Evolutionary conservation across 257 asterid genomes (phyloP).

Genomic region (Rhazya stricta): DNA sequence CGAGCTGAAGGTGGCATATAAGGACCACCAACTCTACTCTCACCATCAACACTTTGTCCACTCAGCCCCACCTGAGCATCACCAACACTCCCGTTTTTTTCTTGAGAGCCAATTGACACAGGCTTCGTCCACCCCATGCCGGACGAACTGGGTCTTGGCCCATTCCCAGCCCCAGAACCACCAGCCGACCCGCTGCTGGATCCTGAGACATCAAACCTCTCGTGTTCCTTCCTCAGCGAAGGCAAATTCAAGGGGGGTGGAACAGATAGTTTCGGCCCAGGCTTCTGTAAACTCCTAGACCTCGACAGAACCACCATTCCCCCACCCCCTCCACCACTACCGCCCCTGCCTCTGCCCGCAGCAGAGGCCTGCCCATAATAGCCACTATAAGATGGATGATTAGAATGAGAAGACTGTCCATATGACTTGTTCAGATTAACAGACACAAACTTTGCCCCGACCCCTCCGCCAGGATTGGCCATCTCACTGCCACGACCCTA

Average conservation of each 20-base stretch:
- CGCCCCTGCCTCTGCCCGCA: conserved; percentile 49
- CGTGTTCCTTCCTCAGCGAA: conserved; percentile 90
- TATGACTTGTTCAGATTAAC: conserved; percentile 83
- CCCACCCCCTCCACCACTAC: conserved; percentile 62
- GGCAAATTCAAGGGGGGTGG: conserved; percentile 98
- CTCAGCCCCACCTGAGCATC: conserved; percentile 29
- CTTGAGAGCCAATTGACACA: conserved; percentile 34
- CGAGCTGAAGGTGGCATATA: conserved; percentile 84
- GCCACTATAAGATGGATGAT: conserved; percentile 46
- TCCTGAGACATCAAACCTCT: conserved; percentile 61
- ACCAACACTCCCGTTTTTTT: conserved; percentile 39
- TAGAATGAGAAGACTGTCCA: conserved; percentile 62
- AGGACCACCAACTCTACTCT: conserved; percentile 40
- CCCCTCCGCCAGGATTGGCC: conserved; percentile 74
- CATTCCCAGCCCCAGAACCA: conserved; percentile 61
- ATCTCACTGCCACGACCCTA: conserved; percentile 46
- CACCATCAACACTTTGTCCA: conserved; percentile 35
- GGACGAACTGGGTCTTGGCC: conserved; percentile 70
- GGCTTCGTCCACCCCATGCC: conserved; percentile 95
- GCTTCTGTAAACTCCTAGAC: conserved; percentile 54
- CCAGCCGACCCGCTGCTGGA: conserved; percentile 48
- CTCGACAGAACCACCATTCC: conserved; percentile 91
- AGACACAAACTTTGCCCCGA: conserved; percentile 65
- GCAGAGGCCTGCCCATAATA: conserved; percentile 52
- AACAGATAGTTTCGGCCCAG: conserved; percentile 71